These are phyloP conservation scores for Malus hybrid DNA, from an alignment of 331 rosid genomes.

Conservation along the genomic window DNA sequence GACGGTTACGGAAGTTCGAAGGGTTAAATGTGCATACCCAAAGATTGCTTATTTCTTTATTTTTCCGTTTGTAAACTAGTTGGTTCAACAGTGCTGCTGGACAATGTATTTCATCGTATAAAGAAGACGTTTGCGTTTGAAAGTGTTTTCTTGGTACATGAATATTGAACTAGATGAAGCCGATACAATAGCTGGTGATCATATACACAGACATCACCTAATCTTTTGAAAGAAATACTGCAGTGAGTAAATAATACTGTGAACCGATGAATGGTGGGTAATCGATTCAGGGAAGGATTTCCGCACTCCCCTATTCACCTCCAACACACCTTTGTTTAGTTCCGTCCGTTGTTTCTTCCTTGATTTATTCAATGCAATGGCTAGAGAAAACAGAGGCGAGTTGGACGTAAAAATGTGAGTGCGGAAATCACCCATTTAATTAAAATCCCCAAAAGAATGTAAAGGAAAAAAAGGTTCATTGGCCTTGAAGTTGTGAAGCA, in stretches of 20 bases:
- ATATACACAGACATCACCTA: neutral
- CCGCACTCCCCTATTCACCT: too few relatives aligned
- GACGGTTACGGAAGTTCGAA: slow-evolving; percentile 23
- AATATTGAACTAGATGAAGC: neutral
- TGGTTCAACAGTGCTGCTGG: neutral
- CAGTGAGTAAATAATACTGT: neutral
- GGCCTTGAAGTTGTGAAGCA: slow-evolving; percentile 23
- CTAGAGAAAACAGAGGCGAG: too few relatives aligned
- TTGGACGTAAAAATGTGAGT: too few relatives aligned
- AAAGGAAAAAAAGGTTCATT: neutral
- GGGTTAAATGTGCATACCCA: neutral
- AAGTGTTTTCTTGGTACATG: neutral
- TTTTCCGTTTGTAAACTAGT: neutral
- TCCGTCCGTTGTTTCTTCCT: too few relatives aligned
- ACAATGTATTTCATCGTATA: neutral
- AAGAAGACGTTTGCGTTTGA: neutral
- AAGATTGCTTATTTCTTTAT: neutral
- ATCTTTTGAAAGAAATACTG: neutral
- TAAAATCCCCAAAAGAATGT: neutral
- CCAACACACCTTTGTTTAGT: too few relatives aligned
- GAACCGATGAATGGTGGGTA: neutral
- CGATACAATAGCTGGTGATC: neutral
- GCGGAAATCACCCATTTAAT: too few relatives aligned
- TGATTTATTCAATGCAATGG: too few relatives aligned
- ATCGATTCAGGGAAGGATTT: neutral